A percentile compares a stretch with the other conserved stretches of the same genome.
These are phyloP conservation scores for Hypoxylon lienhwacheense DNA, from an alignment of 495 filamentous ascomycete species.

Conservation along the genomic window DNA sequence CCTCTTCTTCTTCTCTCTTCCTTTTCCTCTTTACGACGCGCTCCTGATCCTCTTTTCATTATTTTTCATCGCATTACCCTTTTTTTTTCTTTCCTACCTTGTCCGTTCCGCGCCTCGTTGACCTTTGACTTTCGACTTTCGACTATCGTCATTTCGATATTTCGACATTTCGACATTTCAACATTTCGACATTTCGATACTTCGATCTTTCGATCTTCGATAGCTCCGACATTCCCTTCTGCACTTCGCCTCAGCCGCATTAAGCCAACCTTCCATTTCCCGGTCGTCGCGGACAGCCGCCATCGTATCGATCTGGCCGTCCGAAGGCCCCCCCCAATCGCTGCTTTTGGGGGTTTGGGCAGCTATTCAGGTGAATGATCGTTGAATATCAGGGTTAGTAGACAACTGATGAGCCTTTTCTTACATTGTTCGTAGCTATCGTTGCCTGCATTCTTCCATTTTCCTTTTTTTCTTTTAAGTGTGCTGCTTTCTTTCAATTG, in stretches of 20 bases:
- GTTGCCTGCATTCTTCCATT: neutral
- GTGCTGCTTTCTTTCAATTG: slow-evolving; percentile 14
- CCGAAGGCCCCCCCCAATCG: neutral
- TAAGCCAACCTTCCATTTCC: too few relatives aligned
- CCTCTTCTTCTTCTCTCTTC: slow-evolving; percentile 11
- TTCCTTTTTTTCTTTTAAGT: neutral
- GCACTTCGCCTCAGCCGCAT: slow-evolving; percentile 23
- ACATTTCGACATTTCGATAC: too few relatives aligned
- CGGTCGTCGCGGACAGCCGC: too few relatives aligned
- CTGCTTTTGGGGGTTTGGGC: slow-evolving; percentile 27
- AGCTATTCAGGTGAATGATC: slow-evolving; percentile 24
- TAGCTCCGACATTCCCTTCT: slow-evolving; percentile 1
- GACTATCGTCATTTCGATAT: too few relatives aligned
- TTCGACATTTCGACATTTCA: too few relatives aligned
- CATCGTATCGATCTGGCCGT: too few relatives aligned
- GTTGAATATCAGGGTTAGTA: slow-evolving; percentile 27
- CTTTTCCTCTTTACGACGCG: slow-evolving; percentile 26
- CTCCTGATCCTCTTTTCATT: slow-evolving; percentile 18
- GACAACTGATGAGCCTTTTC: neutral
- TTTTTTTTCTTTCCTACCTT: neutral
- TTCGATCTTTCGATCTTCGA: slow-evolving; percentile 4
- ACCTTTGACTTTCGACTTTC: too few relatives aligned
- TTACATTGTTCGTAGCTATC: neutral
- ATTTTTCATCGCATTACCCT: slow-evolving; percentile 17
- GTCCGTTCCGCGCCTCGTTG: too few relatives aligned